A percentile compares a stretch with the other conserved stretches of the same genome.
Evolutionary conservation across 2,329 filamentous ascomycete species (phyloP).

Genomic region (Nemania serpens): DNA sequence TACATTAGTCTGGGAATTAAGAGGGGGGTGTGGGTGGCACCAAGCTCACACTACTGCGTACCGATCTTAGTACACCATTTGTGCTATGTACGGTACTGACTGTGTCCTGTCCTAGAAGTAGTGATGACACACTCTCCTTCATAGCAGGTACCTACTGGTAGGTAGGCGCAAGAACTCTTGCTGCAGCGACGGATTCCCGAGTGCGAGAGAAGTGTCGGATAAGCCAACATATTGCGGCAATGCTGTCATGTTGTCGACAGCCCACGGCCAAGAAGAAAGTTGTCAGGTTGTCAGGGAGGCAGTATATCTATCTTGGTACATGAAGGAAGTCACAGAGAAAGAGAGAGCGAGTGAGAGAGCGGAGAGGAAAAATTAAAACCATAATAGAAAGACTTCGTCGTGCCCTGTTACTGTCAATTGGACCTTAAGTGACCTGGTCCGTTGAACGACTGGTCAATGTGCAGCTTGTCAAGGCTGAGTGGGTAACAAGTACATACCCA

Average conservation of each 20-base stretch:
- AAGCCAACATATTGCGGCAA: not conserved
- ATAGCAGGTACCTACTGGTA: no score
- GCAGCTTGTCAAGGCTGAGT: constrained; percentile 15
- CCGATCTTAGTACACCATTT: constrained; percentile 17
- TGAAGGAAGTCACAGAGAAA: no score
- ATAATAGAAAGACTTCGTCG: not conserved
- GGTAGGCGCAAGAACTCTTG: not conserved
- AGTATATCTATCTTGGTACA: no score
- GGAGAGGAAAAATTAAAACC: no score
- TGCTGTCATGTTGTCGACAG: not conserved
- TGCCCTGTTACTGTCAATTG: constrained; percentile 1
- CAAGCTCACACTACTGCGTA: constrained; percentile 21
- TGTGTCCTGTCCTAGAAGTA: no score
- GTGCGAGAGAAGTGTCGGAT: not conserved
- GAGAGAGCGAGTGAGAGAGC: no score
- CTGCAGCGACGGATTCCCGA: not conserved
- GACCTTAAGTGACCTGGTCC: constrained; percentile 5
- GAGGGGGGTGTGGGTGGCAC: constrained; percentile 25
- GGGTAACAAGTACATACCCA: constrained; percentile 2
- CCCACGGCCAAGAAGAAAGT: no score
- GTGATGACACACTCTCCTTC: no score
- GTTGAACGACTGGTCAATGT: constrained; percentile 11
- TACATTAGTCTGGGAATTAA: constrained; percentile 19
- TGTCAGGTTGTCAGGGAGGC: no score
- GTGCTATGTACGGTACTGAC: no score